phyloP scores from a whole-genome alignment of 164 flowering plant genomes.

The Tetracentron sinense region DNA sequence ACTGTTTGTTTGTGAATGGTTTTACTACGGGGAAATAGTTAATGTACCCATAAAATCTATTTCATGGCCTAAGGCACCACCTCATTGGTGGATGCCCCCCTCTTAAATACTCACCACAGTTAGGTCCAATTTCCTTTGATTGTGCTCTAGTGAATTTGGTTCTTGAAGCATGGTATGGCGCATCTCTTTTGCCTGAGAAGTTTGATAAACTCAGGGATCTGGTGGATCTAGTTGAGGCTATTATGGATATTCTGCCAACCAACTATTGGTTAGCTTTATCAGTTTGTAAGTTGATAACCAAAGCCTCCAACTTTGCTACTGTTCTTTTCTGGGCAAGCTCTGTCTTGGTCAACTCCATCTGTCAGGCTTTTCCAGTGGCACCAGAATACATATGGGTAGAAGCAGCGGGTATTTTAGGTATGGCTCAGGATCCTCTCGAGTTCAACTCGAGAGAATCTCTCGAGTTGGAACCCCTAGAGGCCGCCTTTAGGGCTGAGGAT shows the following conservation, averaged over 20 bases:
- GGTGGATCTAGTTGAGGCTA: conserved; percentile 68
- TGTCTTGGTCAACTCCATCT: conserved; percentile 51
- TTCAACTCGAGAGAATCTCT: too few species aligned
- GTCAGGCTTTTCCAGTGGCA: conserved; percentile 58
- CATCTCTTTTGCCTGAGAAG: conserved; percentile 56
- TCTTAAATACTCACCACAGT: too few species aligned
- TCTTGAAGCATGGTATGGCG: conserved; percentile 70
- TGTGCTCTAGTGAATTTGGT: conserved; percentile 47
- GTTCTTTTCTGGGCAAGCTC: conserved; percentile 65
- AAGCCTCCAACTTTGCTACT: conserved; percentile 6
- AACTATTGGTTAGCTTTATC: conserved; percentile 61
- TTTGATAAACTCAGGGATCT: conserved; percentile 37
- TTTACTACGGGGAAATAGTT: too few species aligned
- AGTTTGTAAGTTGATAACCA: conserved; percentile 38
- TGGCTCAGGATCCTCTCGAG: too few species aligned
- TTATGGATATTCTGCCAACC: conserved; percentile 56
- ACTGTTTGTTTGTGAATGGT: too few species aligned
- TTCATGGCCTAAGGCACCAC: too few species aligned
- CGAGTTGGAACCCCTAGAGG: too few species aligned
- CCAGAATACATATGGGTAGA: conserved; percentile 74
- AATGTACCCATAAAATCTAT: too few species aligned
- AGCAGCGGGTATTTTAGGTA: conserved; percentile 49
- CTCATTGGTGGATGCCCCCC: too few species aligned
- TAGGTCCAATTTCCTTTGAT: conserved; percentile 55
- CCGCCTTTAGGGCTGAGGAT: too few species aligned